Base-by-base conservation (phyloP, 129 eudicot genomes). In the Escallonia herrerae region DNA sequence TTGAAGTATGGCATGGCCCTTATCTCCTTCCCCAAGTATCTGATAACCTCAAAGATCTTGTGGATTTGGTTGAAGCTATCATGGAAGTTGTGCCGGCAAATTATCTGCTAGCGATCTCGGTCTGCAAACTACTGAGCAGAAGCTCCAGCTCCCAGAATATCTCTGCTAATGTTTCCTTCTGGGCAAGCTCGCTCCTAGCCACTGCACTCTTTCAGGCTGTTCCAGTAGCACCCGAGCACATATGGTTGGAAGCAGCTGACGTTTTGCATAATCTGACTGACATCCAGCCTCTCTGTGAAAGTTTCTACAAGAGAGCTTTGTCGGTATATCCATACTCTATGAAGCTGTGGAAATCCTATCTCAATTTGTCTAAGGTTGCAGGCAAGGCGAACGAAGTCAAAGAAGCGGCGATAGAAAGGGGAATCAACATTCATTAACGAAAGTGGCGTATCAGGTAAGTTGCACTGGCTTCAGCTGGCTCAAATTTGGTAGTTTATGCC, bases 141-240 rank as follows among this genome's bases (percentile, higher is more conserved):
- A 40, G 6, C 5, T 37, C 49, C 8, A 37, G 6, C 39, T 46
- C 60, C 37, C 33, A 11, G 4, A 65, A 55, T 40, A 70, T 52
- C 37, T 51, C 79, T 38, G 57, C 72, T 22, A 74, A 80, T 47
- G 56, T 76, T 8, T 76, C 76, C 37, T 87, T 76, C 76, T 84
- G 95, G 95, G 88, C 82, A 6, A 80, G 95, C 50, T 70, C 81
- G 3, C 69, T 79, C 50, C 46, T 87, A 76, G 74, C 77, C 2
- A 74, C 79, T 68, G 77, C 91, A 58, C 75, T 87, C 45, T 84
- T 76, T 79, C 83, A 74, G 58, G 81, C 89, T 0, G 88, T 87
- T 61, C 95, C 95, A 40, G 77, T 87, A 47, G 86, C 91, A 58
- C 84, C 95, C 5, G 91, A 87, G 62, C 66, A 62, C 58, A 75